Base-by-base conservation (phyloP, 306 rosid species). In the Carpinus viminea region DNA sequence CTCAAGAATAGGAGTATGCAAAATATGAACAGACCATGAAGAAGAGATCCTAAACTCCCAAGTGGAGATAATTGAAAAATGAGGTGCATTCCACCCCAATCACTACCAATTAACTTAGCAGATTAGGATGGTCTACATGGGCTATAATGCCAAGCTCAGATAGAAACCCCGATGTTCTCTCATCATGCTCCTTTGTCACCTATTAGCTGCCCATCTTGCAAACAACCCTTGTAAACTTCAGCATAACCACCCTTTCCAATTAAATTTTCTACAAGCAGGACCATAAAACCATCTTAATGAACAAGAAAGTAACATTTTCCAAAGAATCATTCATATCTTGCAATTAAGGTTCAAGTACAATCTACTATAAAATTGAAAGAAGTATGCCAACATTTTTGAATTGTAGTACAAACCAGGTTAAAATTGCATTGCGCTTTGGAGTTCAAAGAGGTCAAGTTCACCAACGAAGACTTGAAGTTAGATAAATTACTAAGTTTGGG, bases 31-130 rank as follows among this genome's bases (percentile, higher is more conserved):
- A 59, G 51, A 93, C 98, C 92, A 74, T 89, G 96, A 65, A 94
- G 91, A 79, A 90, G 76, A 55, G 94, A 85, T 70, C 92, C 96
- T 80, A 94, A 82, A 72, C 91, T 94, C 80, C 98, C 98, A 3
- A 86, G 54, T 11, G 87, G 82, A 61, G 94, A 92, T 68, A 92
- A 75, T 72, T 88, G 76, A 66, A 94, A 92, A 73, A 94, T 90
- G 9, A 94, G 88, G 83, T 88, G 84, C 91, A 90, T 80, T 79
- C 89, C 96, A 70, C 87, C 91, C 52, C 96, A 34, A 86, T 81
- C 70, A 96, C 78, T n/a, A 60, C 98, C 98, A 41, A 94, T 75
- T 73, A 92, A 82, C 80, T 89, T 94, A 50, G 93, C 94, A 15
- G 87, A 51, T 94, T 94, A 15, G 90, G 94, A 85, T 94, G 98